Conservation (phyloP, 2,329 filamentous ascomycete species). For the Colletotrichum sp. region DNA sequence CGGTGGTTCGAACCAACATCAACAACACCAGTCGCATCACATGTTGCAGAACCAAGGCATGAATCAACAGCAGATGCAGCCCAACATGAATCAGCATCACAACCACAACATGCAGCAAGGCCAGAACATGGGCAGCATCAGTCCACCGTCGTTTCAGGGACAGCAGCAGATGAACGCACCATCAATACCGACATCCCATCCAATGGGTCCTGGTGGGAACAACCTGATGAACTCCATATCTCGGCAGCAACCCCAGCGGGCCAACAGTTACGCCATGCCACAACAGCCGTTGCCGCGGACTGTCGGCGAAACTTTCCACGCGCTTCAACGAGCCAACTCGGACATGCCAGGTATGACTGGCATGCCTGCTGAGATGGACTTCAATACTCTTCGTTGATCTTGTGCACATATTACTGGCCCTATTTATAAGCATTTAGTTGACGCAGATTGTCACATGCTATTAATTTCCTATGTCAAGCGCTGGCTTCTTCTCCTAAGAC, state of each 20-base stretch:
- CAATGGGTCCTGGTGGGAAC: slow-evolving; percentile 26
- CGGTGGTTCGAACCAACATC: slow-evolving; percentile 28
- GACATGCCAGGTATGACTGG: slow-evolving; percentile 31
- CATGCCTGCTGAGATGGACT: slow-evolving; percentile 21
- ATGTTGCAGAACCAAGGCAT: slow-evolving; percentile 25
- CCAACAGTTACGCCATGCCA: slow-evolving; percentile 45
- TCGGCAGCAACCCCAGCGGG: slow-evolving; percentile 39
- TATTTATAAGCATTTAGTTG: background rate
- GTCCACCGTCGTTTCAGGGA: slow-evolving; percentile 4
- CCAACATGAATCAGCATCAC: slow-evolving; percentile 33
- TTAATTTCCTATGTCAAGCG: background rate
- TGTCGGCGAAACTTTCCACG: slow-evolving; percentile 52
- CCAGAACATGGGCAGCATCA: slow-evolving; percentile 18
- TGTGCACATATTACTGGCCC: background rate
- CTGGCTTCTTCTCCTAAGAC: background rate
- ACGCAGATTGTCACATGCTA: background rate
- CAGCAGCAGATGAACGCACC: slow-evolving; percentile 21
- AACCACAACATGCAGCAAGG: slow-evolving; percentile 31
- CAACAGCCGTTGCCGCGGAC: slow-evolving; percentile 44
- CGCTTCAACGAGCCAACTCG: slow-evolving; percentile 49
- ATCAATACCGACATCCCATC: slow-evolving; percentile 28
- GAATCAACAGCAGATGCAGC: slow-evolving; percentile 35
- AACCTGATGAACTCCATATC: slow-evolving; percentile 23
- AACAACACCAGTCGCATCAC: slow-evolving; percentile 34
- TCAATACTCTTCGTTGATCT: slow-evolving; percentile 11